Conservation (phyloP, 1,284 basidiomycete species). For the Sparassis latifolia region DNA sequence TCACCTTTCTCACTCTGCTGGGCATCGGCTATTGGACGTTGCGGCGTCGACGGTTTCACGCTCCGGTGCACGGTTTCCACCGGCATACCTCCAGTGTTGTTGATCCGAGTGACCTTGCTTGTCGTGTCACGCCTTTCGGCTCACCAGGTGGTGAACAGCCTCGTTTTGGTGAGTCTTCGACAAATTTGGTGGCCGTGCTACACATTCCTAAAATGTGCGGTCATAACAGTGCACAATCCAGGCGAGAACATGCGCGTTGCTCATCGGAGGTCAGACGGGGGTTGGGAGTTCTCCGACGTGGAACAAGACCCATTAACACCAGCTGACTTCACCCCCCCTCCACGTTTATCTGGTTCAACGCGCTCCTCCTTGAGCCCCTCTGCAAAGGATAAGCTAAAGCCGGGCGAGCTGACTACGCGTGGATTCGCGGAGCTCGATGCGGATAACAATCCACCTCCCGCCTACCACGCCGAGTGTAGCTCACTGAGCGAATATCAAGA, state of each 20-base stretch:
- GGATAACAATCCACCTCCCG: conserved; percentile 20
- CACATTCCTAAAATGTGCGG: background rate
- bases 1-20: background rate
- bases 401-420: conserved; percentile 22
- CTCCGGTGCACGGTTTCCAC: too few relatives aligned
- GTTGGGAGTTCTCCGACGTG: conserved; percentile 23
- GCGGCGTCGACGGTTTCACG: conserved; percentile 1
- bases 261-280: conserved; percentile 24
- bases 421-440: conserved; percentile 22
- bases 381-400: conserved; percentile 19
- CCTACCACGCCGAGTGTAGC: conserved; percentile 9
- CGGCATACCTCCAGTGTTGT: conserved; percentile 1
- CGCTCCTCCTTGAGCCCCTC: conserved; percentile 10
- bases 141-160: conserved; percentile 4
- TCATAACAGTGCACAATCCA: conserved; percentile 20
- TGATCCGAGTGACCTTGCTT: conserved; percentile 8
- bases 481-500: too few relatives aligned
- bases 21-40: conserved; percentile 2
- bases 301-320: conserved; percentile 6
- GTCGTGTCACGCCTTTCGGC: conserved; percentile 9
- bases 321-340: conserved; percentile 11
- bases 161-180: conserved; percentile 4
- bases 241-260: conserved; percentile 29
- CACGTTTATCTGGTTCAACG: conserved; percentile 8
- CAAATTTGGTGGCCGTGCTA: background rate